Evolutionary conservation across 2,329 filamentous ascomycete species (phyloP), one percentile per base, ranked within the genome.

Genomic region (Achaetomium macrosporum): DNA sequence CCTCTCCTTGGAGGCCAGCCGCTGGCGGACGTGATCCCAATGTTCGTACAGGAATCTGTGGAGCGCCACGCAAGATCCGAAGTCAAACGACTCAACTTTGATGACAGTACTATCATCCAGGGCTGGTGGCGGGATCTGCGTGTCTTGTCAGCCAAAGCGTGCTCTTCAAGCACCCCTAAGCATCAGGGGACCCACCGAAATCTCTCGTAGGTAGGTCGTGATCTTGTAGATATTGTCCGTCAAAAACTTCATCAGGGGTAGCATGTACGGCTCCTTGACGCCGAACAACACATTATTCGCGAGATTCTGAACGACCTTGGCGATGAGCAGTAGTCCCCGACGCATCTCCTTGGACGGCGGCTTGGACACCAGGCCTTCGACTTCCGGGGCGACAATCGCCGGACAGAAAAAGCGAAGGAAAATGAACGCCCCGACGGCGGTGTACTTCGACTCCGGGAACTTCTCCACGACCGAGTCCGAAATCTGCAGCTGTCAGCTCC

Each of bases 331-430:
- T 6, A 87, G 72, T 4, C 84, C 83, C 50, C 84, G 76, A 16
- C 84, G 76, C 79, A 87, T 84, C 61, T 85, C 83, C 64, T 85
- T 86, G 1, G 83, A 83, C 6, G 83, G 83, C 2, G 79, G 63
- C 1, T 72, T 73, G 15, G 75, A 70, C 16, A 87, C 80, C n/a
- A 87, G 71, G 2, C 82, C 82, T 62, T 87, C 84, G 1, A 76
- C 78, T 63, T 87, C 83, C 0, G 84, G 84, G 1, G 84, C 82
- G 15, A 87, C 84, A 50, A 87, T 87, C 25, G 84, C 84, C 8
- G 84, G 84, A 58, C 84, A 87, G 64, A 87, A 87, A 70, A 87
- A 87, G 9, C 84, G 78, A 20, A 87, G 73, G 62, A 87, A 87
- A 53, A 87, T 81, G 62, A 87, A 87, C 0, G 84, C 83, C 1